Conservation (phyloP, 495 filamentous ascomycete species). For the Lepraria neglecta region DNA sequence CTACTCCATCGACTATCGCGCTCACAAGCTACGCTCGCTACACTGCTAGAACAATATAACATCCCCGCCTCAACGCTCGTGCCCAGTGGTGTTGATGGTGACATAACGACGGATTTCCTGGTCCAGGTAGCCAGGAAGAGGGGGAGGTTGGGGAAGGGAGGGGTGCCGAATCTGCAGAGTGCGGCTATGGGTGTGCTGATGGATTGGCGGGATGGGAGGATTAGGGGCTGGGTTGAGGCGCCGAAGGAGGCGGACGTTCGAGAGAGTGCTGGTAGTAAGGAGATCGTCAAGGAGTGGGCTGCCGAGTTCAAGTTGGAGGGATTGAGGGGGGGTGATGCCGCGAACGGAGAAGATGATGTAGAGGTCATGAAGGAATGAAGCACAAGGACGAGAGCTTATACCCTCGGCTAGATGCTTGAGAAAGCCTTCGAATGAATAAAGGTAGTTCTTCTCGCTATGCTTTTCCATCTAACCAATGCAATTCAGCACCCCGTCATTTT, state of each 20-base stretch:
- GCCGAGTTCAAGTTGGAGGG: conserved; percentile 94
- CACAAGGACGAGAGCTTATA: not conserved
- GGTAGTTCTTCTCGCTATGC: not conserved
- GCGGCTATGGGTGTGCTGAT: conserved; percentile 89
- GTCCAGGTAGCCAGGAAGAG: conserved; percentile 91
- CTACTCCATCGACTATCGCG: conserved; percentile 71
- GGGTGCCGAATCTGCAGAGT: conserved; percentile 78
- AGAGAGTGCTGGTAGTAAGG: conserved; percentile 51
- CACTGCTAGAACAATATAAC: conserved; percentile 74
- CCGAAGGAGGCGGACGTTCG: conserved; percentile 41
- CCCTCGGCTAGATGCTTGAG: no score
- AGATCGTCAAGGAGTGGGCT: conserved; percentile 89
- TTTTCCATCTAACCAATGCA: no score
- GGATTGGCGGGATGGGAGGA: conserved; percentile 92
- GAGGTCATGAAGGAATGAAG: conserved; percentile 24
- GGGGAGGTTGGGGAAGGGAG: conserved; percentile 80
- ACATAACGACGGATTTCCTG: conserved; percentile 84
- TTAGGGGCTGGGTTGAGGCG: conserved; percentile 84
- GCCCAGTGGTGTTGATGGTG: conserved; percentile 48
- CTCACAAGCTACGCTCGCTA: conserved; percentile 57
- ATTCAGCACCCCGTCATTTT: not conserved
- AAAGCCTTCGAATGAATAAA: no score
- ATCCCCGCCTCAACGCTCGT: conserved; percentile 63
- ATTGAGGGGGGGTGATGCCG: conserved; percentile 65
- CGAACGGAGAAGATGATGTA: conserved; percentile 37